These are phyloP conservation scores for Pythium dissimile DNA, from an alignment of 352 stramenopile species.

Conservation along the genomic window DNA sequence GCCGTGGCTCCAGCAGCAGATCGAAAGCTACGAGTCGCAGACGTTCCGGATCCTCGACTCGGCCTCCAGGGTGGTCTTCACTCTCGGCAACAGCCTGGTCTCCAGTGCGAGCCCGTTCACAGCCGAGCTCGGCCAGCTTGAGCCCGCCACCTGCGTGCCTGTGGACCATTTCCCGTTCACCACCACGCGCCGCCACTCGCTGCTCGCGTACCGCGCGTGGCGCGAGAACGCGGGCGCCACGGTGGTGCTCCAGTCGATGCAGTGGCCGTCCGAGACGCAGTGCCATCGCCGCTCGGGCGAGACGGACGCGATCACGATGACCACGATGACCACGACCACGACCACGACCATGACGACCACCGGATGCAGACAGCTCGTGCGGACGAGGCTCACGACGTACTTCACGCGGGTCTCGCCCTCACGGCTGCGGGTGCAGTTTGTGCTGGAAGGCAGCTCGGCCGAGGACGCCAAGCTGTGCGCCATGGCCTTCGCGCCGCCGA, in stretches of 20 bases:
- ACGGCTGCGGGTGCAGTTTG: slow-evolving; percentile 50
- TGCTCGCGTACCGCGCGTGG: slow-evolving; percentile 67
- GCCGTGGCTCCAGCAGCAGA: slow-evolving; percentile 46
- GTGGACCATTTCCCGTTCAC: slow-evolving; percentile 64
- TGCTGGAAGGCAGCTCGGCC: slow-evolving; percentile 48
- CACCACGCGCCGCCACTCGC: slow-evolving; percentile 37
- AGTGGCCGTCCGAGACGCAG: slow-evolving; percentile 43
- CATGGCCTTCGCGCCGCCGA: slow-evolving; percentile 36
- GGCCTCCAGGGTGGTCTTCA: slow-evolving; percentile 48
- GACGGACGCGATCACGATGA: neutral
- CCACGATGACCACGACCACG: too few relatives aligned
- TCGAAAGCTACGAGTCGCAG: slow-evolving; percentile 52
- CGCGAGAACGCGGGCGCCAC: slow-evolving; percentile 31
- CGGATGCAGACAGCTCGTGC: slow-evolving; percentile 27
- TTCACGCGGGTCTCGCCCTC: slow-evolving; percentile 50
- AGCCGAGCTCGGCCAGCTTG: slow-evolving; percentile 40
- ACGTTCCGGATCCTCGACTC: slow-evolving; percentile 60
- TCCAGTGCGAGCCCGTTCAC: slow-evolving; percentile 47
- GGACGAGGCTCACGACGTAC: slow-evolving; percentile 61
- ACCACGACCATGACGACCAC: too few relatives aligned
- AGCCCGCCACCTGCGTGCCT: slow-evolving; percentile 39
- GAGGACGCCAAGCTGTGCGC: slow-evolving; percentile 19
- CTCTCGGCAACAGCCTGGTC: slow-evolving; percentile 55
- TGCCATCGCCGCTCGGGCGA: neutral
- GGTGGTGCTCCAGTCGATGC: slow-evolving; percentile 58